Conservation (phyloP, 495 filamentous ascomycete genomes). For the Filosporella fistucella region DNA sequence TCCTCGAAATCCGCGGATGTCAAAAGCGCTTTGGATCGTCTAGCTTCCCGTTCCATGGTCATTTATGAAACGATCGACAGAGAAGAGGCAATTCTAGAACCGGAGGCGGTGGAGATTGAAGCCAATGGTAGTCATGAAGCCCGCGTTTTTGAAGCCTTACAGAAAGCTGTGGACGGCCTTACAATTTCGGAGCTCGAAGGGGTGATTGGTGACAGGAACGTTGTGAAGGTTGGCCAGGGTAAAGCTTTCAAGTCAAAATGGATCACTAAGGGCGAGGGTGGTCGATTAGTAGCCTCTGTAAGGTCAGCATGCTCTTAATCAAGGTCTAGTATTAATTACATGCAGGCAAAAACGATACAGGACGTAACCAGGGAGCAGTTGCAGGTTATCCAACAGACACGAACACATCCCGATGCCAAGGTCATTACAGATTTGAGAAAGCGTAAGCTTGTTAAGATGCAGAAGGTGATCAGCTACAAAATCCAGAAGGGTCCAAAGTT, state of each 20-base stretch:
- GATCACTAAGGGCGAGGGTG: conserved; percentile 84
- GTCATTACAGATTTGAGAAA: conserved; percentile 76
- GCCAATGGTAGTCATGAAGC: conserved; percentile 90
- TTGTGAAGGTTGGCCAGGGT: conserved; percentile 85
- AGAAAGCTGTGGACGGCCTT: conserved; percentile 70
- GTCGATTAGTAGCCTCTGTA: conserved; percentile 38
- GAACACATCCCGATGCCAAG: conserved; percentile 65
- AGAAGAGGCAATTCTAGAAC: conserved; percentile 73
- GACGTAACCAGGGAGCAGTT: conserved; percentile 76
- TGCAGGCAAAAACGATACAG: conserved; percentile 60
- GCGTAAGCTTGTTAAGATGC: conserved; percentile 74
- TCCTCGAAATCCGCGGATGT: conserved; percentile 61
- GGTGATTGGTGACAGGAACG: conserved; percentile 74
- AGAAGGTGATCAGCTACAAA: conserved; percentile 81
- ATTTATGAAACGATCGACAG: conserved; percentile 74
- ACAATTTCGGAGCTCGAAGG: conserved; percentile 72
- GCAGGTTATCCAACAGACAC: conserved; percentile 60
- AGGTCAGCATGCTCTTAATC: not conserved
- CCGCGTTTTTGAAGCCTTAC: conserved; percentile 85
- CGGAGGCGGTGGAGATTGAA: conserved; percentile 73
- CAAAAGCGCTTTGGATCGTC: conserved; percentile 83
- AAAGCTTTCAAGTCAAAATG: conserved; percentile 96
- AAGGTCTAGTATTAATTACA: not conserved
- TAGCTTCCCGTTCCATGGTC: conserved; percentile 81
- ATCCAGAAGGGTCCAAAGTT: conserved; percentile 84